A percentile compares a stretch with the other conserved stretches of the same genome.
phyloP scores from a whole-genome alignment of 176 grass and related monocot species.

The Thalia dealbata region DNA sequence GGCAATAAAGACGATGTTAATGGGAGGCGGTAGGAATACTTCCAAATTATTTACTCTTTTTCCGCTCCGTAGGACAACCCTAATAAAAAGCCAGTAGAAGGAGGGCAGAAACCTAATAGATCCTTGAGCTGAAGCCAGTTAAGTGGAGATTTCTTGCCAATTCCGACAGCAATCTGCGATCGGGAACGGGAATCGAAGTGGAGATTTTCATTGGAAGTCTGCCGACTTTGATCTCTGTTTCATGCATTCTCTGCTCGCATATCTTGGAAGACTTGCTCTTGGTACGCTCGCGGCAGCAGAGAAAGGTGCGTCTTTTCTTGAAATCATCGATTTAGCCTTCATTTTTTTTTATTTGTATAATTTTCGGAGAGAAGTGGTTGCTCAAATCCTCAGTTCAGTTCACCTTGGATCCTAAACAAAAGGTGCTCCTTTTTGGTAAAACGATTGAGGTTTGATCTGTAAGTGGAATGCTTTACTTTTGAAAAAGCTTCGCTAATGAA shows the following conservation, averaged over 20 bases:
- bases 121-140: neutral
- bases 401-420: neutral
- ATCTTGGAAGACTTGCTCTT: neutral
- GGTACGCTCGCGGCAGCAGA: neutral
- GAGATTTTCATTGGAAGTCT: neutral
- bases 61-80: neutral
- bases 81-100: neutral
- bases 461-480: neutral
- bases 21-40: neutral
- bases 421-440: neutral
- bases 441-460: neutral
- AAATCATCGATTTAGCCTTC: neutral
- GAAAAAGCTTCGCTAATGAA: neutral
- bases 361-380: neutral
- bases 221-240: neutral
- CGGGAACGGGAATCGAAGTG: neutral
- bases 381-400: neutral
- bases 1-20: neutral
- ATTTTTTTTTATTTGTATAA: neutral
- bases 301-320: slow-evolving; percentile 3
- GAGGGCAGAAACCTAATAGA: neutral
- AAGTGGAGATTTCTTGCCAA: neutral
- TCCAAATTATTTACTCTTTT: neutral
- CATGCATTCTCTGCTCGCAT: neutral
- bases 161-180: neutral